phyloP scores from a whole-genome alignment of 192 early-diverging fungal genomes.

The Backusella morwellensis region DNA sequence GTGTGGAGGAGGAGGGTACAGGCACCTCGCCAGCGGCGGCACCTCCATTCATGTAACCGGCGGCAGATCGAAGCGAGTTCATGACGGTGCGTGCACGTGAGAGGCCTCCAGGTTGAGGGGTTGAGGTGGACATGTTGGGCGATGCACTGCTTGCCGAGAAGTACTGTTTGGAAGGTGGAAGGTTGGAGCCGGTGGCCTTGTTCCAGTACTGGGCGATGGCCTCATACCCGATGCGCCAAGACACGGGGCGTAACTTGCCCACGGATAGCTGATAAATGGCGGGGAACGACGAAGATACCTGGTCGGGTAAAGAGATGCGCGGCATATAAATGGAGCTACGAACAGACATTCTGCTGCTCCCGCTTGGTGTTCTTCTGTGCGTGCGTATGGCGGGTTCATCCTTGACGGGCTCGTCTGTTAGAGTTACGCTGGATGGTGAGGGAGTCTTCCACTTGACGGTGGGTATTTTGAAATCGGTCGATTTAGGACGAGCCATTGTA shows the following conservation, averaged over 20 bases:
- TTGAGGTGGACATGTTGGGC: background rate
- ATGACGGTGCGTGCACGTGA: conserved; percentile 33
- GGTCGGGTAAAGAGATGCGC: background rate
- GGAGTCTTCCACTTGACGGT: background rate
- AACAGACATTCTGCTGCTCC: conserved; percentile 9
- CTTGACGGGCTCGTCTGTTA: background rate
- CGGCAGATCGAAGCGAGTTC: conserved; percentile 24
- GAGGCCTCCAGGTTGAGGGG: background rate
- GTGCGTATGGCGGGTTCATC: background rate
- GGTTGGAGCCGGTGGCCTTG: conserved; percentile 2
- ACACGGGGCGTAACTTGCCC: background rate
- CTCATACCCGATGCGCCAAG: conserved; percentile 32
- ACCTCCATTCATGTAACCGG: conserved; percentile 6
- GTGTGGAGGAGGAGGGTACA: background rate
- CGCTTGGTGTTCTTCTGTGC: background rate
- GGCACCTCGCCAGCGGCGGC: background rate
- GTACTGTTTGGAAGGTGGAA: conserved; percentile 19
- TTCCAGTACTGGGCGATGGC: conserved; percentile 35
- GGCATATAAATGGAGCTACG: background rate
- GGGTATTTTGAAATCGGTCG: background rate
- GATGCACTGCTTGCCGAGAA: conserved; percentile 7
- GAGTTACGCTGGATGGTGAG: background rate
- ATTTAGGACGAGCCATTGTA: background rate
- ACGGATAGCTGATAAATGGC: conserved; percentile 25
- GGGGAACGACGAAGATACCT: conserved; percentile 16